Evolutionary conservation across 345 rosid genomes (phyloP), one percentile per base, ranked within the genome.

Genomic region (Brassica cretica): DNA sequence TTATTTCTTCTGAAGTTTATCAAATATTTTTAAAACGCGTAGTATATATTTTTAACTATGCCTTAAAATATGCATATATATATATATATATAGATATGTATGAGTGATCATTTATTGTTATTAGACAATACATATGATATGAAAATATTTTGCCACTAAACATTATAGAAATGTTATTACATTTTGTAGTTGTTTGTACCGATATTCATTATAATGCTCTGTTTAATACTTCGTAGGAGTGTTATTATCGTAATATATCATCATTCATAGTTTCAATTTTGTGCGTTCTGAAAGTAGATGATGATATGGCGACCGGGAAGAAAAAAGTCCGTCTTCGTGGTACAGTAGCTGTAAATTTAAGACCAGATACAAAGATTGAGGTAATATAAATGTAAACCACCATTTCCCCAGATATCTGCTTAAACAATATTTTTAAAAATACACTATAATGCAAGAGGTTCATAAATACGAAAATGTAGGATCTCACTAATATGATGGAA

Each of bases 351-450:
- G 64, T 83, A 46, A 90, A 90, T 76, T 12, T 87, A 63, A 84
- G 94, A 70, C 84, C 89, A 41, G 5, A 69, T 6, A 74, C 74
- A 44, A 87, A 89, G 8, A 87, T 88, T 33, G 89, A 88, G 85
- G 92, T 87, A 39, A 35, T 62, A 29, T 30, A 9, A 16, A 53
- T 30, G 27, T 19, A 18, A 18, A 32, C 25, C 7, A 33, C 33
- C 3, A 55, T 49, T 10, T 8, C 33, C 21, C 32, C 21, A 2
- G 18, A 11, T 11, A 30, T 16, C 29, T 53, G 32, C 6, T 3
- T 8, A 68, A 9, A 68, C 2, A 70, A 16, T 16, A 15, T 69
- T 8, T 29, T 11, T 3, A 3, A 5, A 44, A 44, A 44, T 44
- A 49, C 56, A 49, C 56, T 12, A 5, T 49, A 49, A 49, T n/a